Percentiles rank a stretch among this genome's conserved stretches.
phyloP scores from a whole-genome alignment of 192 early-diverging fungal genomes.

The Umbelopsis sp. region DNA sequence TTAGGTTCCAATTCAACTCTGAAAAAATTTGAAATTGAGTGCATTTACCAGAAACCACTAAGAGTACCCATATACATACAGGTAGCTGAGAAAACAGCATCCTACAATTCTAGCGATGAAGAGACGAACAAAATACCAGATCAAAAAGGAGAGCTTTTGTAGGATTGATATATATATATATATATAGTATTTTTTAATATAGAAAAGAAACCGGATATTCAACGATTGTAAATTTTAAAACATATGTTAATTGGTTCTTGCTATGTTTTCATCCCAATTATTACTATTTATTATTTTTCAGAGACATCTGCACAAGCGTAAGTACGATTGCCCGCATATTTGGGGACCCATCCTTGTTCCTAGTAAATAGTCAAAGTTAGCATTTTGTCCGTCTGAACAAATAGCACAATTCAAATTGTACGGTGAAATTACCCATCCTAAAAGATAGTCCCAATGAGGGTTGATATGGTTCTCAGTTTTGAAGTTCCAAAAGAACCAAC shows the following conservation, averaged over 20 bases:
- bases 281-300: background rate
- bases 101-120: no score
- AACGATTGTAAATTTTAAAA: background rate
- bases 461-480: constrained; percentile 61
- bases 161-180: no score
- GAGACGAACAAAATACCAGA: no score
- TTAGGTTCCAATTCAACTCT: no score
- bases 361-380: background rate
- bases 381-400: background rate
- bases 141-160: no score
- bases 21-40: no score
- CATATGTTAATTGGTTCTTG: background rate
- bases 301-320: constrained; percentile 8
- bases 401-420: background rate
- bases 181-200: background rate
- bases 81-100: no score
- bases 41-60: no score
- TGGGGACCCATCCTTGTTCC: constrained; percentile 67
- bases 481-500: constrained; percentile 78
- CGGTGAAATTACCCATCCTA: constrained; percentile 46
- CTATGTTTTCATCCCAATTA: background rate
- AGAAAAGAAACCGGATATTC: background rate
- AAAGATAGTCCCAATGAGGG: constrained; percentile 73
- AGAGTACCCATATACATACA: no score
- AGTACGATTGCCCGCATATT: constrained; percentile 42